phyloP scores from a whole-genome alignment of 2,329 filamentous ascomycete species.

The Aspergillus hortae region DNA sequence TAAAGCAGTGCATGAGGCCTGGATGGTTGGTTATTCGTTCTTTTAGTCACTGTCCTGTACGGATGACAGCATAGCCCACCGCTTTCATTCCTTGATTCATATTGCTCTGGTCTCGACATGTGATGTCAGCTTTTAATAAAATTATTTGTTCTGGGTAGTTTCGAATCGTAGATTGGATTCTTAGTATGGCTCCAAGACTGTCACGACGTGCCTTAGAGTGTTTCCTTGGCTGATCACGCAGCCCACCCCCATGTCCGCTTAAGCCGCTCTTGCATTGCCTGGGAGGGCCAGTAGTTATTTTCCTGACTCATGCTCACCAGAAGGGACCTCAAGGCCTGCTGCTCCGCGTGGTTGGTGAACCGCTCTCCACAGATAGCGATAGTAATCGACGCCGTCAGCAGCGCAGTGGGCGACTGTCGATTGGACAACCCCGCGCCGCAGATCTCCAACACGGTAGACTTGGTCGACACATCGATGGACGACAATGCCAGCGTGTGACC shows the following conservation, averaged over 20 bases:
- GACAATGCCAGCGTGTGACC: not conserved
- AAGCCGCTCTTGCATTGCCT: not conserved
- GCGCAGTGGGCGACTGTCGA: conserved; percentile 13
- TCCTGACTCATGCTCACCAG: not conserved
- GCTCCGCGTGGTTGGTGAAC: not conserved
- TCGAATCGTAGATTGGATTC: too few relatives aligned
- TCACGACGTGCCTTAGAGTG: too few relatives aligned
- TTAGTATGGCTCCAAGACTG: too few relatives aligned
- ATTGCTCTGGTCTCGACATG: not conserved
- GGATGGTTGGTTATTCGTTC: not conserved
- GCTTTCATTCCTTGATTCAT: not conserved
- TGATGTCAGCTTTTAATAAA: too few relatives aligned
- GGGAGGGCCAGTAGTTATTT: not conserved
- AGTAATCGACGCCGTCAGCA: conserved; percentile 6
- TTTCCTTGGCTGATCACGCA: too few relatives aligned
- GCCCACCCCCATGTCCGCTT: not conserved
- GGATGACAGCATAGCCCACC: not conserved
- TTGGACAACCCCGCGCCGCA: conserved; percentile 20
- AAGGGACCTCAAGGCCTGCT: not conserved
- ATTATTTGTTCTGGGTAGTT: too few relatives aligned
- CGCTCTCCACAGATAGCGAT: not conserved
- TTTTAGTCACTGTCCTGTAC: not conserved
- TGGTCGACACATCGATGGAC: conserved; percentile 48
- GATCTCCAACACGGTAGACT: conserved; percentile 13
- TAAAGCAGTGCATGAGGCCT: too few relatives aligned